Conservation (phyloP, 306 rosid species). For the Castanea mollissima region DNA sequence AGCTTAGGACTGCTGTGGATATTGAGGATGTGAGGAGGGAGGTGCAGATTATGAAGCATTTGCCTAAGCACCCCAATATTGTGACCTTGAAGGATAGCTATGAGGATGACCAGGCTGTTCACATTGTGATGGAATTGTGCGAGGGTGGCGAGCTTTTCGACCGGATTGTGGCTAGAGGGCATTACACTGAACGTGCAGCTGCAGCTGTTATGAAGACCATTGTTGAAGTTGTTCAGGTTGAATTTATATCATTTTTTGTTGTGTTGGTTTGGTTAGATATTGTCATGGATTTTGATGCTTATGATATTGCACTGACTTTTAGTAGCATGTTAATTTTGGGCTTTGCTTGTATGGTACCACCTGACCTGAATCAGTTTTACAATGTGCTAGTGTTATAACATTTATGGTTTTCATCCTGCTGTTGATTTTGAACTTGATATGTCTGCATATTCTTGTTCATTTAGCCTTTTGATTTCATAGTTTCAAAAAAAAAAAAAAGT, state of each 20-base stretch:
- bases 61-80: slow-evolving; percentile 44
- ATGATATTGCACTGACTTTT: not conserved
- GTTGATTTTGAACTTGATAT: not conserved
- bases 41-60: slow-evolving; percentile 55
- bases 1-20: slow-evolving; percentile 54
- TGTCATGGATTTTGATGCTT: not conserved
- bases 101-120: slow-evolving; percentile 57
- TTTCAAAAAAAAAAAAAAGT: not conserved
- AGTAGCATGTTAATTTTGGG: not conserved
- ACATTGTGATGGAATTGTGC: slow-evolving; percentile 59
- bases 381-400: not conserved
- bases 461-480: not conserved
- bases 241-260: not conserved
- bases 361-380: not conserved
- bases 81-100: slow-evolving; percentile 47
- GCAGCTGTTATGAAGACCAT: slow-evolving; percentile 54
- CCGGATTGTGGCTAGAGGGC: slow-evolving; percentile 64
- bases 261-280: not conserved
- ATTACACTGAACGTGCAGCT: slow-evolving; percentile 62
- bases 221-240: slow-evolving; percentile 57
- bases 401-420: not conserved
- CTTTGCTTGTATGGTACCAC: not conserved
- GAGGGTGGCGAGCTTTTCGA: slow-evolving; percentile 63
- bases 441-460: not conserved
- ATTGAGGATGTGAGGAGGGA: slow-evolving; percentile 59